A percentile compares a stretch with the other conserved stretches of the same genome.
Conservation (phyloP, 169 alveolate genomes). For the Plasmodium berghei region DNA sequence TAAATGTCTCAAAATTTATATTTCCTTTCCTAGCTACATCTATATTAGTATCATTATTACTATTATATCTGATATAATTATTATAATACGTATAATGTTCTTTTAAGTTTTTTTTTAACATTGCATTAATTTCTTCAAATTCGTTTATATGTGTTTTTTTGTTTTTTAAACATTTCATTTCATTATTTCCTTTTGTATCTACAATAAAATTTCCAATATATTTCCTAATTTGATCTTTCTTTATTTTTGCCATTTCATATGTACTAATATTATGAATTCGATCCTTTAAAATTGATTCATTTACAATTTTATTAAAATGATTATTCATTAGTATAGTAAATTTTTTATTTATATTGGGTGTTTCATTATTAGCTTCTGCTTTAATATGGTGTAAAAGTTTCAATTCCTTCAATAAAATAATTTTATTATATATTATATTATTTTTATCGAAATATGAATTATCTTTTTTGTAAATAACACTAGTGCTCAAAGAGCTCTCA, state of each 20-base stretch:
- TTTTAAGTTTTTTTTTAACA: constrained; percentile 17
- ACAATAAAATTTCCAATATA: constrained; percentile 18
- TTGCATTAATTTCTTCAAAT: constrained; percentile 19
- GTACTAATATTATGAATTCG: too few relatives aligned
- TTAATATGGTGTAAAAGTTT: constrained; percentile 13
- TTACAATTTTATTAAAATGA: too few relatives aligned
- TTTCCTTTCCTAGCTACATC: constrained; percentile 24
- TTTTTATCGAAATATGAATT: neutral
- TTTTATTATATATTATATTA: constrained; percentile 25
- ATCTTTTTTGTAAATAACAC: too few relatives aligned
- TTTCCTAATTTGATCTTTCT: neutral
- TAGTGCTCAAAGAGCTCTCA: too few relatives aligned
- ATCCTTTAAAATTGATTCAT: too few relatives aligned
- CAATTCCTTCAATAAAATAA: constrained; percentile 22
- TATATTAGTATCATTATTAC: neutral
- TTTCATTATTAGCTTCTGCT: neutral
- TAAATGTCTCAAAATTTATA: constrained; percentile 44
- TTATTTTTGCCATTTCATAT: neutral
- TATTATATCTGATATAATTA: constrained; percentile 7
- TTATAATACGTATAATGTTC: constrained; percentile 1
- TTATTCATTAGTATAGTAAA: too few relatives aligned
- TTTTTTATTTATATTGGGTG: too few relatives aligned
- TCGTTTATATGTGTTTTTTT: constrained; percentile 14
- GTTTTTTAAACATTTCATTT: neutral
- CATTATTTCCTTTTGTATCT: neutral